Evolutionary conservation across 257 asterid species (phyloP).

Genomic region (Solanum chilense): DNA sequence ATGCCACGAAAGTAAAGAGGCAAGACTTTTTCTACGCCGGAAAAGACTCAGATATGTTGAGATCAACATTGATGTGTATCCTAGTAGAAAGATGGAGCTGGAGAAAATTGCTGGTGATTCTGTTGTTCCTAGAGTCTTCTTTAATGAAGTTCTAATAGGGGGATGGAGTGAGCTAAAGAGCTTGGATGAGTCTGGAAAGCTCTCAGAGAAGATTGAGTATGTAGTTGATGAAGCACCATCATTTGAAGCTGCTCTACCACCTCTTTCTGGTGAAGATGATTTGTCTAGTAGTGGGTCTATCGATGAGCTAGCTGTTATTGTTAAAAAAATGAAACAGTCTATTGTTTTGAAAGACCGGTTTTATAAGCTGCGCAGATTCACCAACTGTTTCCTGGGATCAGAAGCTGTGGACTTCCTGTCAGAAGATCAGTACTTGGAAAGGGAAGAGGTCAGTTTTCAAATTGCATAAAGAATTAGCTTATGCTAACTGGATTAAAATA

Average conservation of each 20-base stretch:
- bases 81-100: constrained; percentile 59
- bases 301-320: constrained; percentile 81
- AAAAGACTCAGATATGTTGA: constrained; percentile 73
- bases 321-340: constrained; percentile 59
- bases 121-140: constrained; percentile 65
- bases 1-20: constrained; percentile 54
- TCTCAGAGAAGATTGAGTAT: constrained; percentile 69
- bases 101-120: constrained; percentile 68
- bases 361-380: constrained; percentile 61
- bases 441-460: constrained; percentile 58
- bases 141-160: constrained; percentile 73
- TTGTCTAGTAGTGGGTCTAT: constrained; percentile 55
- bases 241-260: constrained; percentile 81
- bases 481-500: background rate
- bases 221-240: constrained; percentile 63
- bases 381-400: constrained; percentile 64
- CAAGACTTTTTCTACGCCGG: constrained; percentile 41
- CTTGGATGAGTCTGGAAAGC: constrained; percentile 69
- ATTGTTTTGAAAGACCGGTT: constrained; percentile 60
- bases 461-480: background rate
- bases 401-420: constrained; percentile 87
- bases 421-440: constrained; percentile 82
- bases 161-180: constrained; percentile 51
- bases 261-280: constrained; percentile 95
- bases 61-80: constrained; percentile 68